Evolutionary conservation across 2,329 filamentous ascomycete genomes (phyloP).

Genomic region (Passalora sequoiae): DNA sequence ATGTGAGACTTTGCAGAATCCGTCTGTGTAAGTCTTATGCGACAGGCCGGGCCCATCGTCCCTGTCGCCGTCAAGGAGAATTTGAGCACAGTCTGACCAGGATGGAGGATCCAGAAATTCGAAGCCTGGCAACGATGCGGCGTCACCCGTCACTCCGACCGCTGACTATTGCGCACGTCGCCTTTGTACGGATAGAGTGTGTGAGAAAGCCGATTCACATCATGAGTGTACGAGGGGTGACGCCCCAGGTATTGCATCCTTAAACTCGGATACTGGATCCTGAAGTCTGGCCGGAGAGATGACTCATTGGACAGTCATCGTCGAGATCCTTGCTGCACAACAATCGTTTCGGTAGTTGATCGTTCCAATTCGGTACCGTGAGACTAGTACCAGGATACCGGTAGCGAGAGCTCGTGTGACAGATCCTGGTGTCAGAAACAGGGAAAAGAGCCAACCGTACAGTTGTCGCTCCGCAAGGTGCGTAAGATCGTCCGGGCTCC

Average conservation of each 20-base stretch:
- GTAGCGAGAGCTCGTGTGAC: neutral
- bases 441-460: neutral
- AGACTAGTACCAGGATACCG: neutral
- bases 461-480: neutral
- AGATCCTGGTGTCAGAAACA: neutral
- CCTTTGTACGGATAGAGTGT: neutral
- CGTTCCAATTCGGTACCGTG: neutral
- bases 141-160: neutral
- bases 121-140: neutral
- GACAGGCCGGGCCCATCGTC: no score
- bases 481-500: neutral
- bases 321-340: neutral
- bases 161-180: neutral
- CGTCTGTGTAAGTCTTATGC: neutral
- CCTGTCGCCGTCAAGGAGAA: neutral
- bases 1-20: neutral
- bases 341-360: neutral
- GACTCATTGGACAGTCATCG: neutral
- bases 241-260: neutral
- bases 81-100: neutral
- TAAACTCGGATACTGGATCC: neutral
- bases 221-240: neutral
- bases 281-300: neutral
- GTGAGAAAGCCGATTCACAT: neutral
- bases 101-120: neutral